Conservation (phyloP, 257 asterid genomes). For the Ocimum tenuiflorum region DNA sequence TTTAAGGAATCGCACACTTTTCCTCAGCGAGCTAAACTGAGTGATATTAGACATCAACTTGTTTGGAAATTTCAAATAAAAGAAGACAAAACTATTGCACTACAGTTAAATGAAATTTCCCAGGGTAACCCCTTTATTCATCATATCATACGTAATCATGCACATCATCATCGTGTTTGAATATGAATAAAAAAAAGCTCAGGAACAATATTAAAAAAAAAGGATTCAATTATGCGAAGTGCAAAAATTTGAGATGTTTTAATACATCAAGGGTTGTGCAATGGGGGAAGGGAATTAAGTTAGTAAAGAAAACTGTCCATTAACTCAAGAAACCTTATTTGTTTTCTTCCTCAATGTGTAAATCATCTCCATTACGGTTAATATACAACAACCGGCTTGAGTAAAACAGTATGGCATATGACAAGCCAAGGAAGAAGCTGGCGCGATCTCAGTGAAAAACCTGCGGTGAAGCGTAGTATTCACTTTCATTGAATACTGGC, state of each 20-base stretch:
- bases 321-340: not conserved
- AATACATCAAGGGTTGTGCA: not conserved
- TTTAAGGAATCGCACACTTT: no score
- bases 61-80: no score
- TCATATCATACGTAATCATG: no score
- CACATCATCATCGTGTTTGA: no score
- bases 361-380: slow-evolving; percentile 17
- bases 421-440: not conserved
- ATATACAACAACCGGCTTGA: slow-evolving; percentile 17
- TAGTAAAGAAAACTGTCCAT: not conserved
- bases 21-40: no score
- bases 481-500: slow-evolving; percentile 91
- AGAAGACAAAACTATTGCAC: no score
- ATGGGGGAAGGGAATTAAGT: not conserved
- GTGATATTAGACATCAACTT: no score
- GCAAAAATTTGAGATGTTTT: not conserved
- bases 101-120: no score
- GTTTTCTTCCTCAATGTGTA: slow-evolving; percentile 15
- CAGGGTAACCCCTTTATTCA: no score
- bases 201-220: not conserved
- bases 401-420: not conserved
- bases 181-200: no score
- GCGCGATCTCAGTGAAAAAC: slow-evolving; percentile 58
- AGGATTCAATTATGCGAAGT: not conserved
- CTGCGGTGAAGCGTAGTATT: slow-evolving; percentile 88